Evolutionary conservation across 345 rosid species (phyloP), one percentile per base, ranked within the genome.

Genomic region (Hibiscus tridactylites): DNA sequence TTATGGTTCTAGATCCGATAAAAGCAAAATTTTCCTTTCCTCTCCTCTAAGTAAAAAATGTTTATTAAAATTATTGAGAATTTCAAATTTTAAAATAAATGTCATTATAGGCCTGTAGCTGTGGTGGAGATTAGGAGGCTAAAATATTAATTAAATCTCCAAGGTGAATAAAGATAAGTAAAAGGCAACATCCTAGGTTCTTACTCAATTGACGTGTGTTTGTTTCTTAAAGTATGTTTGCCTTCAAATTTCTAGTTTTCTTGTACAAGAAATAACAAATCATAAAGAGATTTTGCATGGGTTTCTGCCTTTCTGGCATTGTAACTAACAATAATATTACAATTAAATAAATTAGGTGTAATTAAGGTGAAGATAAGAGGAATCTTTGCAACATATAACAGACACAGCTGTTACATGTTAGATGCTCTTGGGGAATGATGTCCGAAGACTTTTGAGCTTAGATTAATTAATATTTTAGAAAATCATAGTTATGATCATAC

Each of bases 371-470:
- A 33, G 11, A 61, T 31, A 0, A 61, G 68, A 24, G 59, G 59
- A 67, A 67, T 67, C 71, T 49, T n/a, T 28, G 26, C 15, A 24
- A 16, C 3, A 46, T 66, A 47, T 47, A 47, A 66, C 10, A 8
- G 42, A 28, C 42, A 50, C 71, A 67, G 58, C 71, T 67, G 71
- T 67, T 24, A 49, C 42, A 46, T 7, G 35, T 28, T 35, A 49
- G 42, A 67, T 49, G 21, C 58, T 67, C 71, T 50, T 49, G 5
- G 71, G 71, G 42, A 67, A 47, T 49, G 71, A 67, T 49, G 58
- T 50, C 42, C 15, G 42, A 49, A 52, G 58, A 13, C 42, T 49
- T 16, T 13, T 29, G 7, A 56, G 3, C 28, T 56, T 16, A 60
- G 53, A 44, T 65, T 65, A 47, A 44, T 64, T 64, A 44, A 44